These are phyloP conservation scores for Stylosanthes scabra DNA, from an alignment of 331 rosid genomes.

Conservation along the genomic window DNA sequence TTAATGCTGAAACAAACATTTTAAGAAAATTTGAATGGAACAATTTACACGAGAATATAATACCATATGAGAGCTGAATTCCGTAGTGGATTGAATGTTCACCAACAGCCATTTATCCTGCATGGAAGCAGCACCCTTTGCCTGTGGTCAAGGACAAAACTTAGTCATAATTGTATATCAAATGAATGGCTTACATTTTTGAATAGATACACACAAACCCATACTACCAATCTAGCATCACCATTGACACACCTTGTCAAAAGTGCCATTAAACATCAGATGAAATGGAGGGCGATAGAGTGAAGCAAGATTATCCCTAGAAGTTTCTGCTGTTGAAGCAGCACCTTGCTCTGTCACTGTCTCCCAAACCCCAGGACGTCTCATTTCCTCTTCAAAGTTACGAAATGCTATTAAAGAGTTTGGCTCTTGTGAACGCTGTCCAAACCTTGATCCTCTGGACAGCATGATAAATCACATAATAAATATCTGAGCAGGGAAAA, in stretches of 20 bases:
- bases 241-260: conserved; percentile 74
- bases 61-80: conserved; percentile 99
- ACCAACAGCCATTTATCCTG: conserved; percentile 93
- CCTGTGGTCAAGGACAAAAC: conserved; percentile 60
- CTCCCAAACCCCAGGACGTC: conserved; percentile 94
- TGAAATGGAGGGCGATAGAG: conserved; percentile 98
- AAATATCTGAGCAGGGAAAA: conserved; percentile 6
- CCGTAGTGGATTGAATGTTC: conserved; percentile 94
- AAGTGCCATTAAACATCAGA: conserved; percentile 87
- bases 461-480: conserved; percentile 29
- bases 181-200: conserved; percentile 10
- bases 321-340: conserved; percentile 68
- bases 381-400: conserved; percentile 87
- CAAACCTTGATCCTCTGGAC: conserved; percentile 62
- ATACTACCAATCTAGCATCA: neutral
- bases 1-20: conserved; percentile 25
- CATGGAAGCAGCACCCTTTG: conserved; percentile 75
- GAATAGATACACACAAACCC: neutral
- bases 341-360: conserved; percentile 78
- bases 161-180: conserved; percentile 2
- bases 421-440: conserved; percentile 57
- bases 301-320: conserved; percentile 96
- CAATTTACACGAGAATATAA: conserved; percentile 10
- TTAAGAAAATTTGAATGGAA: conserved; percentile 5
- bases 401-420: conserved; percentile 77